Percentiles rank a stretch among this genome's conserved stretches.
Conservation (phyloP, 306 rosid species). For the Acacia crassicarpa region DNA sequence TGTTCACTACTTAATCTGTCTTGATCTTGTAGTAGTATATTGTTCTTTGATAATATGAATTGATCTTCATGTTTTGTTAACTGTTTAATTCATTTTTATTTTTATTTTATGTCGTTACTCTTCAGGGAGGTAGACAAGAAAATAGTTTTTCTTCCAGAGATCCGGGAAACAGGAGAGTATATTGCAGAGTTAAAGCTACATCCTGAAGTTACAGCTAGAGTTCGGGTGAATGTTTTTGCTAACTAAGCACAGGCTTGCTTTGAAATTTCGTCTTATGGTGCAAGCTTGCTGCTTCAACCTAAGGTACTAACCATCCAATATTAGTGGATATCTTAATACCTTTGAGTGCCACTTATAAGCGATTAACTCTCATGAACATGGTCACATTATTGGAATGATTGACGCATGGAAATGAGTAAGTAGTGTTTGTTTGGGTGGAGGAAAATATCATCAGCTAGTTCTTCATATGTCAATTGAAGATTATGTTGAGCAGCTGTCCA, state of each 20-base stretch:
- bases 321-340: not conserved
- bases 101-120: slow-evolving; percentile 17
- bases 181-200: slow-evolving; percentile 91
- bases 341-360: not conserved
- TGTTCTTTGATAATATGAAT: not conserved
- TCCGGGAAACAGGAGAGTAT: slow-evolving; percentile 70
- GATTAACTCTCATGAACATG: not conserved
- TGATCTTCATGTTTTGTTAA: not conserved
- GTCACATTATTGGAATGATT: not conserved
- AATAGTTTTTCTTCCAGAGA: slow-evolving; percentile 80
- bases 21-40: not conserved
- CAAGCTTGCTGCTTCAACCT: not conserved
- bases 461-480: not conserved
- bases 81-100: slow-evolving; percentile 11
- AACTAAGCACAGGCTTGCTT: slow-evolving; percentile 46
- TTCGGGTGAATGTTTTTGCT: slow-evolving; percentile 70
- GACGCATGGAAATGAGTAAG: not conserved
- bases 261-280: slow-evolving; percentile 3
- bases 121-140: slow-evolving; percentile 92
- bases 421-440: not conserved
- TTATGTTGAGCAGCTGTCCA: not conserved
- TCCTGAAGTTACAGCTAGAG: slow-evolving; percentile 90
- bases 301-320: not conserved
- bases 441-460: not conserved
- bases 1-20: not conserved